phyloP scores from a whole-genome alignment of 176 grass and related monocot species.

The Paspalum notatum region DNA sequence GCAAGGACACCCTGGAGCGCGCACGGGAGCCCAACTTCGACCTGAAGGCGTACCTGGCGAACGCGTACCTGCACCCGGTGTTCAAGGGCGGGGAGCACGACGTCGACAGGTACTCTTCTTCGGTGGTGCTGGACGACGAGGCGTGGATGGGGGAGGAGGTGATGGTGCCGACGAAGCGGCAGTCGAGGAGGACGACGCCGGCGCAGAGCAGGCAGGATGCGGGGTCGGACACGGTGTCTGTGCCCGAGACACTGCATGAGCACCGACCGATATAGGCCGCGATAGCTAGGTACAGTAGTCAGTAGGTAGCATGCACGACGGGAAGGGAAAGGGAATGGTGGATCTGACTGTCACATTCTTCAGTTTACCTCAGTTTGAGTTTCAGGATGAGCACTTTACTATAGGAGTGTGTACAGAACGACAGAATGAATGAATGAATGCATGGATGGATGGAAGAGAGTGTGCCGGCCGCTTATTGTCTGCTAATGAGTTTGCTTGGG shows the following conservation, averaged over 20 bases:
- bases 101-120: slow-evolving; percentile 39
- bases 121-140: slow-evolving; percentile 29
- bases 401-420: no score
- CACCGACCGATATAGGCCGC: no score
- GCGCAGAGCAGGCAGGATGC: slow-evolving; percentile 62
- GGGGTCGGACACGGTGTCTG: slow-evolving; percentile 50
- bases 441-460: no score
- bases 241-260: slow-evolving; percentile 34
- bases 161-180: slow-evolving; percentile 88
- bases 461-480: no score
- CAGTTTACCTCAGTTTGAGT: no score
- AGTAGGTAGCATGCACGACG: no score
- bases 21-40: slow-evolving; percentile 91
- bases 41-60: slow-evolving; percentile 68
- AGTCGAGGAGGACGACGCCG: slow-evolving; percentile 72
- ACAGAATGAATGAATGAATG: no score
- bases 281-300: no score
- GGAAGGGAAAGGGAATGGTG: no score
- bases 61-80: slow-evolving; percentile 79
- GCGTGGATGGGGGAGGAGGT: slow-evolving; percentile 49
- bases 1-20: slow-evolving; percentile 85
- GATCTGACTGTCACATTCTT: no score
- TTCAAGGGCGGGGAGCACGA: slow-evolving; percentile 58
- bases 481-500: no score
- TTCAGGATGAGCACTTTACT: no score